Conservation (phyloP, 2,329 filamentous ascomycete genomes). For the Hypomyces perniciosus region DNA sequence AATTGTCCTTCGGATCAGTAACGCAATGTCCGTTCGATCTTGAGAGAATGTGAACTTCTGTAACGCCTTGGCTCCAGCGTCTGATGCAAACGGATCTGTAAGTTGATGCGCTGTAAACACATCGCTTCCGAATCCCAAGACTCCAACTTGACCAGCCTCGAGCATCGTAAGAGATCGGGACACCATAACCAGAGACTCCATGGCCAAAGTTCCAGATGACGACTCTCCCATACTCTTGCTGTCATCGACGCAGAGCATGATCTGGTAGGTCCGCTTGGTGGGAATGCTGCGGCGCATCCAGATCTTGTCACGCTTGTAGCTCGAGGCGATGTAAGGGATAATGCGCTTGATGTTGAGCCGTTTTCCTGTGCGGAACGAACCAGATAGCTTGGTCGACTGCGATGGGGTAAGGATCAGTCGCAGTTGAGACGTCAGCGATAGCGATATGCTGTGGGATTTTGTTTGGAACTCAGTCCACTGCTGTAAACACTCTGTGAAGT, state of each 20-base stretch:
- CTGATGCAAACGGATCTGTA: slow-evolving; percentile 68
- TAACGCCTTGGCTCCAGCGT: slow-evolving; percentile 75
- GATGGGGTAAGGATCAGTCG: slow-evolving; percentile 93
- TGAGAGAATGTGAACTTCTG: slow-evolving; percentile 81
- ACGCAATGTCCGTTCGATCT: slow-evolving; percentile 76
- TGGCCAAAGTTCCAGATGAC: slow-evolving; percentile 70
- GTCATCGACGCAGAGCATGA: slow-evolving; percentile 95
- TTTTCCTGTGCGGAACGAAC: slow-evolving; percentile 95
- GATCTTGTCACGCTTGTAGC: slow-evolving; percentile 99
- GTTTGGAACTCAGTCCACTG: slow-evolving; percentile 84
- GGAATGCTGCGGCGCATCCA: slow-evolving; percentile 95
- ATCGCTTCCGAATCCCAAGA: slow-evolving; percentile 81
- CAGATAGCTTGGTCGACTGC: slow-evolving; percentile 90
- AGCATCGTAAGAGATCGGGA: slow-evolving; percentile 83
- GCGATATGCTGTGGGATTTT: slow-evolving; percentile 76
- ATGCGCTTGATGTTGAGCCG: slow-evolving; percentile 99
- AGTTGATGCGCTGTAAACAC: slow-evolving; percentile 85
- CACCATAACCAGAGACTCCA: slow-evolving; percentile 91
- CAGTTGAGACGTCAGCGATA: slow-evolving; percentile 87
- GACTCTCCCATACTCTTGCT: slow-evolving; percentile 87
- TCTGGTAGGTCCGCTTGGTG: slow-evolving; percentile 91
- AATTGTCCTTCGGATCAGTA: slow-evolving; percentile 71
- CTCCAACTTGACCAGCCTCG: slow-evolving; percentile 87
- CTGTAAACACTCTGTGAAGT: slow-evolving; percentile 54
- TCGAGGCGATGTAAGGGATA: slow-evolving; percentile 96